phyloP scores from a whole-genome alignment of 768 basidiomycete genomes.

The Austroboletus eburneus region DNA sequence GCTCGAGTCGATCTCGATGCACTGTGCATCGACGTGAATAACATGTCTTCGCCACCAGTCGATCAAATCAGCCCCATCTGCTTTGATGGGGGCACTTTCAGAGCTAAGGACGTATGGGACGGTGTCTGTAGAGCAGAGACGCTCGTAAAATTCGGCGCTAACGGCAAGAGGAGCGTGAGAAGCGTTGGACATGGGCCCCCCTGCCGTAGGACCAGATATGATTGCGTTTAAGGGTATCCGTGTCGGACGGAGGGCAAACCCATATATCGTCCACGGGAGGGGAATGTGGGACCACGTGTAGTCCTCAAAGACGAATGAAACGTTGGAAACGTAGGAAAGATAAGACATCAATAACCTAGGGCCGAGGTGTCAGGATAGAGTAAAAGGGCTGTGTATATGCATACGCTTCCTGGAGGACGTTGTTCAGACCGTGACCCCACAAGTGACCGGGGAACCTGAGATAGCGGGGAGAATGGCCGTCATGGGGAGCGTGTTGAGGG shows the following conservation, averaged over 20 bases:
- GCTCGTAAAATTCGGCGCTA: slow-evolving; percentile 46
- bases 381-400: too few relatives aligned
- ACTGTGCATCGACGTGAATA: slow-evolving; percentile 31
- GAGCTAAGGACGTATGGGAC: slow-evolving; percentile 33
- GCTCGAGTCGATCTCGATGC: slow-evolving; percentile 43
- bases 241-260: slow-evolving; percentile 47
- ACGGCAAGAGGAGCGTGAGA: slow-evolving; percentile 35
- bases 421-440: slow-evolving; percentile 62
- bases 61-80: slow-evolving; percentile 40
- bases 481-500: too few relatives aligned
- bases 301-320: slow-evolving; percentile 61
- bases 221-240: slow-evolving; percentile 57
- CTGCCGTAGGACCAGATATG: slow-evolving; percentile 52
- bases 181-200: slow-evolving; percentile 35
- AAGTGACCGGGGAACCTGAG: slow-evolving; percentile 51
- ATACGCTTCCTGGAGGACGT: slow-evolving; percentile 60
- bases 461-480: slow-evolving; percentile 30
- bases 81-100: slow-evolving; percentile 33
- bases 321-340: slow-evolving; percentile 45
- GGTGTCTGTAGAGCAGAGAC: slow-evolving; percentile 40
- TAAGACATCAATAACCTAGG: slow-evolving; percentile 50
- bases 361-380: too few relatives aligned
- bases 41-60: slow-evolving; percentile 48
- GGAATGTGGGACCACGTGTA: slow-evolving; percentile 57
- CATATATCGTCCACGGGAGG: slow-evolving; percentile 51